Evolutionary conservation across 2,329 filamentous ascomycete species (phyloP).

Genomic region (Camillea tinctor): DNA sequence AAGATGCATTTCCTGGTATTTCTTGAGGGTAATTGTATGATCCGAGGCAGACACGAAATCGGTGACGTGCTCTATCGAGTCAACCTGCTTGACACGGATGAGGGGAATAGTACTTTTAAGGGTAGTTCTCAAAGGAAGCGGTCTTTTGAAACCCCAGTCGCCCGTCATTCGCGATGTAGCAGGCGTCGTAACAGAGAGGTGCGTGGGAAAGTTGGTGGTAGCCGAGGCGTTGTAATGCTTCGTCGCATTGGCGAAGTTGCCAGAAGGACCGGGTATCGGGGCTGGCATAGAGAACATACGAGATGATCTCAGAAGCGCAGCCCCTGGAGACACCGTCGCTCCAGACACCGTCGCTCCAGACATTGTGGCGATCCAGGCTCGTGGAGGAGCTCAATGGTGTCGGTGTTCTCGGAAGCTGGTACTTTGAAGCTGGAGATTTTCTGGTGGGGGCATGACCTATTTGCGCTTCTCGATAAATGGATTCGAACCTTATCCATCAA

Average conservation of each 20-base stretch:
- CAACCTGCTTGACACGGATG: conserved; percentile 73
- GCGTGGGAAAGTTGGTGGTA: conserved; percentile 76
- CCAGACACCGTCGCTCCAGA: conserved; percentile 27
- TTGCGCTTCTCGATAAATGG: too few species aligned
- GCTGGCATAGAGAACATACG: conserved; percentile 86
- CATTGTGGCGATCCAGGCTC: conserved; percentile 23
- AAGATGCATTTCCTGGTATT: conserved; percentile 81
- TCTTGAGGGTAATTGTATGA: conserved; percentile 75
- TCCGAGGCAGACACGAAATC: conserved; percentile 83
- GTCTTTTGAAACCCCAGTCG: conserved; percentile 90
- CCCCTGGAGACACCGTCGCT: conserved; percentile 56
- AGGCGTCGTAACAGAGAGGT: conserved; percentile 79
- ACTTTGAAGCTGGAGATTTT: background rate
- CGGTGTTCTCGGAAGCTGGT: background rate
- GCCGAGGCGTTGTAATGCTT: conserved; percentile 62
- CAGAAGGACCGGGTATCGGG: conserved; percentile 63
- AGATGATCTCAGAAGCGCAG: conserved; percentile 75
- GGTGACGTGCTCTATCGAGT: conserved; percentile 84
- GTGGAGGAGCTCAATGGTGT: background rate
- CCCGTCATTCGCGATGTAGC: conserved; percentile 69
- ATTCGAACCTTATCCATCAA: too few species aligned
- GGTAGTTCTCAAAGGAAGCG: conserved; percentile 75
- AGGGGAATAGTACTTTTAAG: conserved; percentile 70
- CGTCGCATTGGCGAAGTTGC: conserved; percentile 46
- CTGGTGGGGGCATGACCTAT: background rate